Percentiles rank a stretch among this genome's conserved stretches.
phyloP scores from a whole-genome alignment of 192 early-diverging fungal genomes.

The Podila verticillata region DNA sequence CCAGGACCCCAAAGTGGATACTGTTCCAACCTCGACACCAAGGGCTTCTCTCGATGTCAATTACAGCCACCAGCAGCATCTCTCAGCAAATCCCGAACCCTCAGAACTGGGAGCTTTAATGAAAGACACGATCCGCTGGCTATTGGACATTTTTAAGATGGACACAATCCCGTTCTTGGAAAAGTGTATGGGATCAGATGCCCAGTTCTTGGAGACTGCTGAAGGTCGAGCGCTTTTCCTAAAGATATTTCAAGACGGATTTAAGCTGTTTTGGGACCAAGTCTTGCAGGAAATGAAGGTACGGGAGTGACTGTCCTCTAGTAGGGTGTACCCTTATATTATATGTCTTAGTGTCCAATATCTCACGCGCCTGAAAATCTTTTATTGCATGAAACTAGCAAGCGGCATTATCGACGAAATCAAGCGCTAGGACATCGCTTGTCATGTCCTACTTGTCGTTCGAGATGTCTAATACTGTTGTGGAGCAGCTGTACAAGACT shows the following conservation, averaged over 20 bases:
- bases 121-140: constrained; percentile 41
- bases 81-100: not conserved
- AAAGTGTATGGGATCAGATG: constrained; percentile 53
- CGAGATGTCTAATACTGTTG: constrained; percentile 15
- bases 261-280: constrained; percentile 53
- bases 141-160: constrained; percentile 35
- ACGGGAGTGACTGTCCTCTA: not conserved
- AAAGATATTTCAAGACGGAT: constrained; percentile 39
- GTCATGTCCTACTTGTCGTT: constrained; percentile 42
- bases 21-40: not conserved
- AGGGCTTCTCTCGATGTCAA: not conserved
- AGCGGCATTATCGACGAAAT: not conserved
- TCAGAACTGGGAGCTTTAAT: constrained; percentile 22
- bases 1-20: constrained; percentile 1
- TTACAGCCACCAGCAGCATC: not conserved
- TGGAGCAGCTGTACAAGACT: constrained; percentile 40
- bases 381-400: not conserved
- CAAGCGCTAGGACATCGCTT: constrained; percentile 12
- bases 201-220: constrained; percentile 32
- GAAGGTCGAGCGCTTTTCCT: constrained; percentile 40
- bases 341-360: not conserved
- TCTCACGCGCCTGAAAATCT: not conserved
- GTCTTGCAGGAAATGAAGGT: constrained; percentile 46
- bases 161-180: constrained; percentile 52
- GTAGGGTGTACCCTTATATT: no score